Evolutionary conservation across 805 yeast species (phyloP).

Genomic region (Wickerhamomyces queroliae): DNA sequence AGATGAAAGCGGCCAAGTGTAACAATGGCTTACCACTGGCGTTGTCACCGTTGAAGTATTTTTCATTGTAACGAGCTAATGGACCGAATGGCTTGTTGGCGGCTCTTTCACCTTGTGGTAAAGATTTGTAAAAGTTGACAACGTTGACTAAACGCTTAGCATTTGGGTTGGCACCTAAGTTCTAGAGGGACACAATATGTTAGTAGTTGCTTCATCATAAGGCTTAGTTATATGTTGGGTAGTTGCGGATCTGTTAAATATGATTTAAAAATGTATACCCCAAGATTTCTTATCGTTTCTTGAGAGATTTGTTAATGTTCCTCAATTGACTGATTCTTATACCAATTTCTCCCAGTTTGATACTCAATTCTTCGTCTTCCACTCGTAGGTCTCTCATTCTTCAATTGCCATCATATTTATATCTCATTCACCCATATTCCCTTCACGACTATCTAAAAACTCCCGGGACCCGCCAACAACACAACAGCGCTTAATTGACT

Average conservation of each 20-base stretch:
- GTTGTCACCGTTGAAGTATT: constrained; percentile 78
- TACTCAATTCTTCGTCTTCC: too few species aligned
- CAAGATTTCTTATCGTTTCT: too few species aligned
- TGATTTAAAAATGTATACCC: too few species aligned
- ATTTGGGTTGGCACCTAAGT: constrained; percentile 91
- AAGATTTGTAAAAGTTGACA: constrained; percentile 90
- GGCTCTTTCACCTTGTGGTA: constrained; percentile 91
- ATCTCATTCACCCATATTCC: background rate
- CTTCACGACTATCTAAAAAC: background rate
- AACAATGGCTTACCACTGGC: constrained; percentile 80
- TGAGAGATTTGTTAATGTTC: too few species aligned
- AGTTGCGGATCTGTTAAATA: too few species aligned
- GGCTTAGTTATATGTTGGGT: too few species aligned
- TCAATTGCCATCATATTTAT: too few species aligned
- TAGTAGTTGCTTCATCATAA: too few species aligned
- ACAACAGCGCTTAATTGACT: too few species aligned
- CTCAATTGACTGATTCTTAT: too few species aligned
- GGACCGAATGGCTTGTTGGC: constrained; percentile 64
- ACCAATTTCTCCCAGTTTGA: too few species aligned
- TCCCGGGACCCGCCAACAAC: background rate
- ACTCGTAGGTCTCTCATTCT: too few species aligned
- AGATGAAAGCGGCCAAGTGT: constrained; percentile 65
- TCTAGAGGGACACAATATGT: constrained; percentile 34
- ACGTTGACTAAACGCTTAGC: constrained; percentile 96
- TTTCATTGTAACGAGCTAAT: constrained; percentile 75